Conservation (phyloP, 257 asterid genomes). For the Pogostemon cablin region DNA sequence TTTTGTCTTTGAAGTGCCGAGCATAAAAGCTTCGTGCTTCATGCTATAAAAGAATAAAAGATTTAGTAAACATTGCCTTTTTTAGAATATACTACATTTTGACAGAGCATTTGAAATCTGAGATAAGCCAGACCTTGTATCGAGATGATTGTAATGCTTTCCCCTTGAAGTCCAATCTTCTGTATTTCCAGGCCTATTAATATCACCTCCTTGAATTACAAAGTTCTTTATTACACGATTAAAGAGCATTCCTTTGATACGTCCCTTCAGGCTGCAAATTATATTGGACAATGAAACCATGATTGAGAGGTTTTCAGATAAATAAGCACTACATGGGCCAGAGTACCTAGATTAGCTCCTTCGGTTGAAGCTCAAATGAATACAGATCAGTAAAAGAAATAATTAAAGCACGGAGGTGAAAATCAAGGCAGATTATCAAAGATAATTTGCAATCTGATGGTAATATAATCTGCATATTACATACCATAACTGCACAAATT, state of each 20-base stretch:
- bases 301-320: constrained; percentile 17
- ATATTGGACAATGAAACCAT: constrained; percentile 25
- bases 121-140: constrained; percentile 68
- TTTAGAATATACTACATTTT: neutral
- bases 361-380: neutral
- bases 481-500: constrained; percentile 75
- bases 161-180: constrained; percentile 95
- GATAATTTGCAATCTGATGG: constrained; percentile 16
- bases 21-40: constrained; percentile 99
- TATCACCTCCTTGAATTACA: constrained; percentile 87
- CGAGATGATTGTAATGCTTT: constrained; percentile 83
- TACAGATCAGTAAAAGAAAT: neutral
- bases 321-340: constrained; percentile 22
- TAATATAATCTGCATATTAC: constrained; percentile 25
- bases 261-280: constrained; percentile 72
- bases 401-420: neutral
- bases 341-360: constrained; percentile 12
- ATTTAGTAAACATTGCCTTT: constrained; percentile 7
- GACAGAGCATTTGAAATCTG: constrained; percentile 32
- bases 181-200: constrained; percentile 60
- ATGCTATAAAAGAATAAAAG: constrained; percentile 40
- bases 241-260: constrained; percentile 82
- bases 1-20: constrained; percentile 85
- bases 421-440: constrained; percentile 21
- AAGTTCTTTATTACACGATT: constrained; percentile 89